Base-by-base conservation (phyloP, 2,329 filamentous ascomycete species). In the Neophaeococcomyces mojaviensis region DNA sequence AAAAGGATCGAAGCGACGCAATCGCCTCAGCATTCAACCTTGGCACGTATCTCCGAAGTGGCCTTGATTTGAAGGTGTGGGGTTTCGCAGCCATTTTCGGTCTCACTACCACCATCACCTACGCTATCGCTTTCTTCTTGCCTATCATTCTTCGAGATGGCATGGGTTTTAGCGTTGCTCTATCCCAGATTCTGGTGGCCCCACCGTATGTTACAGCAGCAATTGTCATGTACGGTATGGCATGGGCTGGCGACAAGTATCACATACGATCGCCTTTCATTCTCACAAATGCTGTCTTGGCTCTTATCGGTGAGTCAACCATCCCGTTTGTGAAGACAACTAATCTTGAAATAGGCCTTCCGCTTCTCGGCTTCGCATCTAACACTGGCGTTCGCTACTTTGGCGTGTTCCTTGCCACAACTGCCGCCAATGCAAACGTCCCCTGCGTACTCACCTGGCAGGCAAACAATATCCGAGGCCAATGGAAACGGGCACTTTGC, bases 401-500 rank as follows among this genome's bases (percentile, higher is more conserved):
- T 50, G 85, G 84, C 45, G 74, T 87, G 47, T 88, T 88, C 67
- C 67, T 88, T 35, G 74, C 79, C 15, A 82, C 82, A 0, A 84
- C 84, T 0, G 86, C 83, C 4, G 79, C 81, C 50, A 87, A 88
- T 63, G 76, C 81, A 53, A 90, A 90, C 61, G 72, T 89, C 3
- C 87, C 88, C 0, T 72, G 79, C 1, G 71, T 77, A 39, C 78
- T 94, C 69, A 75, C 85, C 0, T 90, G 86, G 67, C 86, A 90
- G 67, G 84, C 86, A 37, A 92, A 90, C 67, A 94, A 94, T 64
- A 82, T 94, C 58, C 79, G 85, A 39, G 87, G 86, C 0, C 86
- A 92, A 66, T 92, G 86, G 85, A 92, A 89, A 68, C 78, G 87
- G 33, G 86, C 86, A 0, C 82, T 92, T 55, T 83, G 79, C 61